Evolutionary conservation across 345 rosid species (phyloP).

Genomic region (Camelina hispida): DNA sequence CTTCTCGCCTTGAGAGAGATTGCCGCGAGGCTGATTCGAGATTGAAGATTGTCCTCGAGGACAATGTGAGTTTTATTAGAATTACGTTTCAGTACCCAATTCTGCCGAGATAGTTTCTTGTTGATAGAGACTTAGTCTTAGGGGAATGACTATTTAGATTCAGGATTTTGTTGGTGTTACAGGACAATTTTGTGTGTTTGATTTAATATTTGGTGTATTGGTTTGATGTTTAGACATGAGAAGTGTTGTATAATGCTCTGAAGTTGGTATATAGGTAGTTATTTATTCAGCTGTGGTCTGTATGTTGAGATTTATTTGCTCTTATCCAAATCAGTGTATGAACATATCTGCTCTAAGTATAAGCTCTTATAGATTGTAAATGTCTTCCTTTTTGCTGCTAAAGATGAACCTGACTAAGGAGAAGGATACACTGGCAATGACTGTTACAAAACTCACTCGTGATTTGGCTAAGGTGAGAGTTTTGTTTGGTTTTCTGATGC

Average conservation of each 20-base stretch:
- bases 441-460: slow-evolving; percentile 75
- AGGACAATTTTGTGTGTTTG: not conserved
- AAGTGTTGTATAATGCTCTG: not conserved
- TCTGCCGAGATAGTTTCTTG: not conserved
- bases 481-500: slow-evolving; percentile 15
- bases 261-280: slow-evolving; percentile 1
- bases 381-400: slow-evolving; percentile 23
- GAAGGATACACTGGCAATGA: slow-evolving; percentile 70
- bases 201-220: not conserved
- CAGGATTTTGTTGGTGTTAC: not conserved
- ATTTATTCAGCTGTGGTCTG: slow-evolving; percentile 1
- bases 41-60: slow-evolving; percentile 61
- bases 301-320: not conserved
- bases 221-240: not conserved
- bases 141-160: not conserved
- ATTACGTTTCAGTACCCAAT: too few species aligned
- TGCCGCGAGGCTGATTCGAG: slow-evolving; percentile 67
- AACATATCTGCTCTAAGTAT: not conserved
- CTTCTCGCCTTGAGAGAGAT: slow-evolving; percentile 57
- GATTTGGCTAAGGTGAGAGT: slow-evolving; percentile 80
- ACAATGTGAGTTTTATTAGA: slow-evolving; percentile 56
- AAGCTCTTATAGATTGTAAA: too few species aligned
- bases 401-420: slow-evolving; percentile 74
- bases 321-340: not conserved
- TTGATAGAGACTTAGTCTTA: not conserved